Percentiles rank a stretch among this genome's conserved stretches.
Evolutionary conservation across 1,284 basidiomycete genomes (phyloP).

Genomic region (Cutaneotrichosporon sp.): DNA sequence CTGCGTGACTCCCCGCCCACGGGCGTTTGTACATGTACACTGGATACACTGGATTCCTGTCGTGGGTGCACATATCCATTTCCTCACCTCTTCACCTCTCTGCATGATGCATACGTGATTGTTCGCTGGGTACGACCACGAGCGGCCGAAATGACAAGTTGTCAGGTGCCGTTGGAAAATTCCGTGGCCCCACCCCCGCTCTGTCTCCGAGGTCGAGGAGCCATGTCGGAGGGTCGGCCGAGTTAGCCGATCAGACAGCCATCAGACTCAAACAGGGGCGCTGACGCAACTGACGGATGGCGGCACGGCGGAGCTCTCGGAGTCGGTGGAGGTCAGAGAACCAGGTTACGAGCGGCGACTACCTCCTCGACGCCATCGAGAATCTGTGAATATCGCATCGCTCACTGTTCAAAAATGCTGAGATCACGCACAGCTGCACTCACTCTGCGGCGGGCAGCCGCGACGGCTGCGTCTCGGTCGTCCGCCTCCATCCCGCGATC

Average conservation of each 20-base stretch:
- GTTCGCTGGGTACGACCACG: background rate
- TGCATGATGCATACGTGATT: slow-evolving; percentile 5
- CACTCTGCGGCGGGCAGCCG: too few species aligned
- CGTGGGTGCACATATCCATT: background rate
- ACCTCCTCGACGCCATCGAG: background rate
- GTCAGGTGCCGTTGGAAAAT: background rate
- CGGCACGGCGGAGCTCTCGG: background rate
- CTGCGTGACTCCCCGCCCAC: background rate
- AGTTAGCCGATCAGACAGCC: too few species aligned
- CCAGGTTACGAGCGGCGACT: too few species aligned
- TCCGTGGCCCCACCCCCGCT: slow-evolving; percentile 1
- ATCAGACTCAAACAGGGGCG: too few species aligned
- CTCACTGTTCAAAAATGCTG: too few species aligned
- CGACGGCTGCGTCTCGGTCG: background rate
- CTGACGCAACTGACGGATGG: too few species aligned
- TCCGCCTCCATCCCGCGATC: background rate
- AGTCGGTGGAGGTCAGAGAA: background rate
- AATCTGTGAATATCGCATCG: background rate
- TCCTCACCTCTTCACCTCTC: slow-evolving; percentile 1
- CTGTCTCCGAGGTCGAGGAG: background rate
- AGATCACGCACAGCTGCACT: background rate
- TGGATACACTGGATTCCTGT: slow-evolving; percentile 5
- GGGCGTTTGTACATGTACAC: slow-evolving; percentile 6
- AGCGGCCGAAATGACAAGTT: too few species aligned
- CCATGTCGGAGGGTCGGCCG: background rate